Evolutionary conservation across 1,139 yeast genomes (phyloP), one percentile per base, ranked within the genome.

Genomic region (Yamadazyma sp.): DNA sequence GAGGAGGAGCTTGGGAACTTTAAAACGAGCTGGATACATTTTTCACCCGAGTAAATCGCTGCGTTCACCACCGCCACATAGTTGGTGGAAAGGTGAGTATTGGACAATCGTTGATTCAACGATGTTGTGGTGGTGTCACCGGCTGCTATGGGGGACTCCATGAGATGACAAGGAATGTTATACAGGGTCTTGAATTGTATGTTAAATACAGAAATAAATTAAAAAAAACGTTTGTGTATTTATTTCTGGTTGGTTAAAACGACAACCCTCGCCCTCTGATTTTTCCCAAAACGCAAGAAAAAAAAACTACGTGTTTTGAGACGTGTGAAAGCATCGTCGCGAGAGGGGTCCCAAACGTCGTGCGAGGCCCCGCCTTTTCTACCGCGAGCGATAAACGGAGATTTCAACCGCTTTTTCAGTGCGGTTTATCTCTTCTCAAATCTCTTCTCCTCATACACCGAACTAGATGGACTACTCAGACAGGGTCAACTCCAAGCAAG

Each of bases 401-500:
- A n/a, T n/a, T n/a, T n/a, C n/a, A n/a, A n/a, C n/a, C n/a, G n/a
- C n/a, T n/a, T n/a, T n/a, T n/a, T n/a, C n/a, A n/a, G n/a, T n/a
- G n/a, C n/a, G n/a, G n/a, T n/a, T n/a, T 24, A 24, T 24, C 12
- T 27, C 14, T 29, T 14, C n/a, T 14, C 5, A 14, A 14, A 12
- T n/a, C 32, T n/a, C 22, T 20, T 20, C 22, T 20, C 22, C 5
- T 20, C 8, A 20, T 20, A 8, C 17, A 26, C n/a, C n/a, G n/a
- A n/a, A n/a, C n/a, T n/a, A 25, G 31, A 73, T 73, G 78, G 77
- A 73, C 54, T 72, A 73, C 50, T 67, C 75, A 10, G 69, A 61
- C 31, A 51, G 78, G 45, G 73, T 69, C 28, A 64, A 67, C 55
- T 64, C 75, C 42, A 72, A 70, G 46, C 64, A 69, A 42, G 75